Percentiles rank a stretch among this genome's conserved stretches.
Conservation (phyloP, 2,329 filamentous ascomycete species). For the Scytalidium sp. region DNA sequence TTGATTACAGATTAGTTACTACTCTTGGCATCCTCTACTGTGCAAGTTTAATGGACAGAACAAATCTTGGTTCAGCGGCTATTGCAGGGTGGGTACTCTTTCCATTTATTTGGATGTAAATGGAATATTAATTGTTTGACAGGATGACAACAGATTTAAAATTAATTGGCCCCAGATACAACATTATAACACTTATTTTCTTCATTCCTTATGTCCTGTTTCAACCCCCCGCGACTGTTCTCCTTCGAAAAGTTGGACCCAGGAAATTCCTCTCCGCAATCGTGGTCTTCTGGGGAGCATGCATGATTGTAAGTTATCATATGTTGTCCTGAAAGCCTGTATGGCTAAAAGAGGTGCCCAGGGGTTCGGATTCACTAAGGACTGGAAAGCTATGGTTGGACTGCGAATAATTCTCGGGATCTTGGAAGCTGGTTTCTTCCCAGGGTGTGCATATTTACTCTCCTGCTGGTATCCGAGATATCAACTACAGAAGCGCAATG, state of each 20-base stretch:
- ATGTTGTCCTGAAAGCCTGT: background rate
- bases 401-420: conserved; percentile 25
- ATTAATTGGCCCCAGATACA: conserved; percentile 24
- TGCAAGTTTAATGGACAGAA: conserved; percentile 74
- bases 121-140: background rate
- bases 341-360: conserved; percentile 1
- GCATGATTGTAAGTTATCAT: conserved; percentile 33
- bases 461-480: conserved; percentile 44
- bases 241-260: conserved; percentile 65
- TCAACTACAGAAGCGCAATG: conserved; percentile 68
- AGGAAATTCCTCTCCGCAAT: conserved; percentile 53
- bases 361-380: conserved; percentile 31
- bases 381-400: conserved; percentile 22
- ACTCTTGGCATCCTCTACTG: conserved; percentile 69
- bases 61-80: conserved; percentile 69
- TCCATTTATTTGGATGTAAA: background rate
- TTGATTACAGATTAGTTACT: conserved; percentile 64
- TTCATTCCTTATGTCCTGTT: conserved; percentile 72
- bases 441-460: conserved; percentile 39
- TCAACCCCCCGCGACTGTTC: conserved; percentile 67
- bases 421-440: conserved; percentile 29
- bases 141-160: conserved; percentile 26
- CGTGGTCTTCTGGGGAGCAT: conserved; percentile 38
- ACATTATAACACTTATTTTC: conserved; percentile 70
- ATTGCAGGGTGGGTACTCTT: conserved; percentile 58